Conservation (phyloP, 2,329 filamentous ascomycete species). For the Alternaria hordeiaustralica region DNA sequence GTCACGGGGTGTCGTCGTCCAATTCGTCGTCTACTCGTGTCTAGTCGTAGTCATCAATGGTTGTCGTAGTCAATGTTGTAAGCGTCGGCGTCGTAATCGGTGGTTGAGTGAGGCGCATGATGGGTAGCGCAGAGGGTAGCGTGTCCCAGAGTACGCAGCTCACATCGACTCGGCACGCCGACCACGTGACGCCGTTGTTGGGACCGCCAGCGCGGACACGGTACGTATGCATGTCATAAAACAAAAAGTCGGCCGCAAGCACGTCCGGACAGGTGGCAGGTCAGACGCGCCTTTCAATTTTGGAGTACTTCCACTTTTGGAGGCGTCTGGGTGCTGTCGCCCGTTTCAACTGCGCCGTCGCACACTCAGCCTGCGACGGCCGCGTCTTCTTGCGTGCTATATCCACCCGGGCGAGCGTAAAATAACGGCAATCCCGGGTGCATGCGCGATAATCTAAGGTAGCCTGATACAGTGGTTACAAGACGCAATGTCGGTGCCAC, state of each 20-base stretch:
- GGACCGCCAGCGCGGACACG: neutral
- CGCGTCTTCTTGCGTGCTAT: conserved; percentile 1
- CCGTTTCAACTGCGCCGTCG: neutral
- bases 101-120: conserved; percentile 1
- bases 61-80: neutral
- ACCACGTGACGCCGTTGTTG: neutral
- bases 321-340: neutral
- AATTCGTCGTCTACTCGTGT: neutral
- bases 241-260: neutral
- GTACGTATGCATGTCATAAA: neutral
- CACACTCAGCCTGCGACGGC: neutral
- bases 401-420: conserved; percentile 7
- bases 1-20: neutral
- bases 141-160: neutral
- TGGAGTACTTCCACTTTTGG: neutral
- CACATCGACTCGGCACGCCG: neutral
- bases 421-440: conserved; percentile 12
- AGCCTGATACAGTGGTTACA: conserved; percentile 32
- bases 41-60: neutral
- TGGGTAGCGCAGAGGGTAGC: neutral
- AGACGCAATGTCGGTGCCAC: conserved; percentile 21
- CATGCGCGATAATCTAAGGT: conserved; percentile 19
- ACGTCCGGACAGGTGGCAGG: neutral
- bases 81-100: neutral
- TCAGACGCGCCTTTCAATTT: neutral